Conservation (phyloP, 352 stramenopile genomes). For the Aphanomyces stellatus region DNA sequence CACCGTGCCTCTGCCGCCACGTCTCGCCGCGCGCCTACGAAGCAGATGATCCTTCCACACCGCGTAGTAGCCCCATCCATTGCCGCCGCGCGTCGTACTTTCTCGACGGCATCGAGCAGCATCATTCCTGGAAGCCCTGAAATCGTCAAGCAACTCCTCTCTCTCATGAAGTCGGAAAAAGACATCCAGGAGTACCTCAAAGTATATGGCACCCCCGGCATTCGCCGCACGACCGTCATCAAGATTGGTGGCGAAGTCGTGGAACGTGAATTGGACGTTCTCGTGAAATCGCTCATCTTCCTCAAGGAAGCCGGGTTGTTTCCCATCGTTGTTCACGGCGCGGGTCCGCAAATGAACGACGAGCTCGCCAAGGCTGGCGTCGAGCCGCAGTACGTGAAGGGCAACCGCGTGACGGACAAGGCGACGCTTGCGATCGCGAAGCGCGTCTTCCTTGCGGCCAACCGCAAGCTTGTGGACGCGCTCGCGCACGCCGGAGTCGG, state of each 20-base stretch:
- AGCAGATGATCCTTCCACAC: too few relatives aligned
- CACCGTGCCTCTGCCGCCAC: too few relatives aligned
- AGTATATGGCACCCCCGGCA: constrained; percentile 63
- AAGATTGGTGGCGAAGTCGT: constrained; percentile 87
- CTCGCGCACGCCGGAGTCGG: constrained; percentile 54
- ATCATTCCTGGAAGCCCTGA: constrained; percentile 21
- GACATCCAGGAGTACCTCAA: constrained; percentile 62
- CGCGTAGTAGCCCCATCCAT: too few relatives aligned
- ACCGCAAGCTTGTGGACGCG: constrained; percentile 71
- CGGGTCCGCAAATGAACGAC: constrained; percentile 85
- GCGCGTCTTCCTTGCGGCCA: constrained; percentile 76
- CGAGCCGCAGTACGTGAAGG: constrained; percentile 80
- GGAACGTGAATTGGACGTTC: constrained; percentile 76
- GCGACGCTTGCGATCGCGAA: constrained; percentile 80
- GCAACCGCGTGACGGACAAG: constrained; percentile 82
- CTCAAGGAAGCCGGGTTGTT: constrained; percentile 77
- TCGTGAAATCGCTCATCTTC: constrained; percentile 76
- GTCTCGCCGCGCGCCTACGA: too few relatives aligned
- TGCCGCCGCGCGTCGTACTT: not conserved
- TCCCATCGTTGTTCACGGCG: constrained; percentile 82
- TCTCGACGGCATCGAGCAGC: not conserved
- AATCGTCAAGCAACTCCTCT: constrained; percentile 43
- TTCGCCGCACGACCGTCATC: constrained; percentile 72
- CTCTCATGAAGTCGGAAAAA: constrained; percentile 44
- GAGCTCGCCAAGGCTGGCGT: constrained; percentile 69